Percentiles rank a stretch among this genome's conserved stretches.
phyloP scores from a whole-genome alignment of 1,139 yeast genomes.

The Williopsis jadinii region DNA sequence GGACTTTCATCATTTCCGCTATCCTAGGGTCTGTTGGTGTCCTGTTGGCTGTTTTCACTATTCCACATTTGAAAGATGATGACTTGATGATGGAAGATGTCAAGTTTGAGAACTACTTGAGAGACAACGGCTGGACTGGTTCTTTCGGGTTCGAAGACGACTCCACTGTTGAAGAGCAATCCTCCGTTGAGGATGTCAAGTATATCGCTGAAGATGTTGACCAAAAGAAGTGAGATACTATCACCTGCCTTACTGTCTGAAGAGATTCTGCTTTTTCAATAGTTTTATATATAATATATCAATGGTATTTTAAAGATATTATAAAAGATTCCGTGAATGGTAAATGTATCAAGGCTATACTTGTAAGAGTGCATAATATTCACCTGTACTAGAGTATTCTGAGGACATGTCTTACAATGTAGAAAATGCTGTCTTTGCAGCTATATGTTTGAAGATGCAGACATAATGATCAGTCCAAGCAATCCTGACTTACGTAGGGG shows the following conservation, averaged over 20 bases:
- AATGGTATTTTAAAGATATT: too few relatives aligned
- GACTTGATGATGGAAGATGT: constrained; percentile 64
- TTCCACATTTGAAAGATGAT: constrained; percentile 62
- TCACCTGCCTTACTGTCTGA: neutral
- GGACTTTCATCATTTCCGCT: constrained; percentile 30
- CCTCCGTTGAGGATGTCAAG: constrained; percentile 4
- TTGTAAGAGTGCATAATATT: too few relatives aligned
- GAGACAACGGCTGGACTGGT: constrained; percentile 64
- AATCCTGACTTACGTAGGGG: too few relatives aligned
- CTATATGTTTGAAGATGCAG: too few relatives aligned
- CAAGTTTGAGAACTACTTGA: constrained; percentile 52
- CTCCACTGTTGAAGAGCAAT: constrained; percentile 1
- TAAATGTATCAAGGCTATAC: too few relatives aligned
- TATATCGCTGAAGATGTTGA: neutral
- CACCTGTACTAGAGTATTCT: too few relatives aligned
- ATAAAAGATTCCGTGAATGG: too few relatives aligned
- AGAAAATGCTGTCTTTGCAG: too few relatives aligned
- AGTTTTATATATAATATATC: too few relatives aligned
- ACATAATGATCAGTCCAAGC: too few relatives aligned
- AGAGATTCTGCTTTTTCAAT: too few relatives aligned
- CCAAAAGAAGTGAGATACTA: neutral
- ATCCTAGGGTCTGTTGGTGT: constrained; percentile 64
- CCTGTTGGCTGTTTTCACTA: constrained; percentile 48
- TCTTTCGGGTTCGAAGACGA: constrained; percentile 36
- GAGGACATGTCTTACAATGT: too few relatives aligned